Evolutionary conservation across 1,284 basidiomycete species (phyloP), one percentile per base, ranked within the genome.

Genomic region (Sanguinoderma infundibulare): DNA sequence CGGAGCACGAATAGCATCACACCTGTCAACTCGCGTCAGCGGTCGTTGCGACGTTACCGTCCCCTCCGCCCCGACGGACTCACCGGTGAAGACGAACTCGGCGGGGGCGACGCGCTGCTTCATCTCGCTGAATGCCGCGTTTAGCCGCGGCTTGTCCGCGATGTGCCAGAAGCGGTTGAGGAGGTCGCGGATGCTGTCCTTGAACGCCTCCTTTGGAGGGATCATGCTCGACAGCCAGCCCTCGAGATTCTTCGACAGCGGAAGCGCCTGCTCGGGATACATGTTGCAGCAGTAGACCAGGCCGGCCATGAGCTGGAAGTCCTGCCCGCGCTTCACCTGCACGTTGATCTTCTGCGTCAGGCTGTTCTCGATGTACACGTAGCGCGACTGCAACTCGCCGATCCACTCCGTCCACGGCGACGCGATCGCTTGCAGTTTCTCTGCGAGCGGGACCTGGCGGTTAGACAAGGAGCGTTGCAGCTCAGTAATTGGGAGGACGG

Each of bases 1-100:
- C 79, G 78, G 59, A 89, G 75, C 2, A 83, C 70, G 68, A 76
- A 90, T 5, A 90, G 73, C 2, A 90, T 66, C 8, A 88, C 83
- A 55, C 87, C 87, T 90, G n/a, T n/a, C n/a, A n/a, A n/a, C n/a
- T n/a, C n/a, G n/a, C n/a, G n/a, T n/a, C n/a, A n/a, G n/a, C n/a
- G n/a, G n/a, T n/a, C n/a, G n/a, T n/a, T n/a, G n/a, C n/a, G n/a
- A n/a, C n/a, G n/a, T n/a, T n/a, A n/a, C n/a, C n/a, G n/a, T n/a
- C n/a, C n/a, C n/a, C n/a, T n/a, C n/a, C n/a, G n/a, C n/a, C n/a
- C 2, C 24, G 51, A 5, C 32, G 28, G 22, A 66, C 78, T 51
- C 66, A 88, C 89, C 89, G 38, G 89, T 85, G 74, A 89, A 92
- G 28, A 90, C 83, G 70, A 92, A 91, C 72, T 92, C 90, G 10